Base-by-base conservation (phyloP, 768 basidiomycete genomes). In the Tulasnella calospora region DNA sequence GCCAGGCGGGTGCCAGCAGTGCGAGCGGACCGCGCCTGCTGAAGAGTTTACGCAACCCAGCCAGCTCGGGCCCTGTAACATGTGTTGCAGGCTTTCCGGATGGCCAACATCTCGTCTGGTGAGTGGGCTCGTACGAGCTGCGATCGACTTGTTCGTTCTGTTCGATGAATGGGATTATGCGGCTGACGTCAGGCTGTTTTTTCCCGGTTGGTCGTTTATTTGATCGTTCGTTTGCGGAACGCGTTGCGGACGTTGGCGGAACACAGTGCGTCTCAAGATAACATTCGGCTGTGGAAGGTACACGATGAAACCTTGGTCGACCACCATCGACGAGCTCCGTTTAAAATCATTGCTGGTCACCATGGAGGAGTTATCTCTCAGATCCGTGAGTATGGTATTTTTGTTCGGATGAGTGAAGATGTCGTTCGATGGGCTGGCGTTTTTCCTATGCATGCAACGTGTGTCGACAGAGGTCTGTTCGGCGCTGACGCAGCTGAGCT, bases 291-390 rank as follows among this genome's bases (percentile, higher is more conserved):
- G 51, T 98, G 96, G 96, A 95, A 98, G 81, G 92, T 93, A 17
- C 89, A 91, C 17, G 93, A 95, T 78, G 90, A 88, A 47, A 92
- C 82, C 83, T 86, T 17, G 94, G 95, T 80, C 87, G 87, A 23
- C 88, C 83, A 78, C 72, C 74, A 41, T 79, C 80, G 73, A 77
- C 90, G 91, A 10, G 91, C 92, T 23, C 94, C 91, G 76, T 98
- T 97, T 88, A 96, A 95, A 86, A 96, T 98, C 79, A 93, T 98
- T 47, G 92, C 95, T 15, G 97, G 96, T 0, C 97, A 98, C 85
- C 94, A 98, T 85, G 96, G 96, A 47, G 97, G 96, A 12, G 92
- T 92, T 82, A 89, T 98, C 4, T 97, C 95, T 3, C 92, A 95
- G 82, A 93, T 99, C 90, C 85, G 97, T 98, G 85, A 83, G 94